Base-by-base conservation (phyloP, 192 early-diverging fungal species). In the Podila verticillata region DNA sequence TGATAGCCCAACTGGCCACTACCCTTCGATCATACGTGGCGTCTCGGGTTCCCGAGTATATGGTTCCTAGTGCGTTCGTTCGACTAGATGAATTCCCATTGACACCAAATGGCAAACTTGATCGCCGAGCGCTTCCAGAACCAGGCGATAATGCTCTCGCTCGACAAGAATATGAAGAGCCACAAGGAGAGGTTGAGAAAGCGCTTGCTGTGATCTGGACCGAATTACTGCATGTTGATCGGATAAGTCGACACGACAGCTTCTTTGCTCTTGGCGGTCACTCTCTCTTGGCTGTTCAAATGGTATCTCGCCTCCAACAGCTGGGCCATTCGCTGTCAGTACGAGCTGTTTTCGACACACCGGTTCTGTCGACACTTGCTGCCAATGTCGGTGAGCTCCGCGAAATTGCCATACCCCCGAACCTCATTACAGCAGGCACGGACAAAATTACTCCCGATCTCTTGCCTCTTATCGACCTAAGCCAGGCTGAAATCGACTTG, bases 51-150 rank as follows among this genome's bases (percentile, higher is more conserved):
- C 28, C 48, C 36, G 57, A 34, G 57, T 60, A 24, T 68, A 59
- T 57, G 39, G 28, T 28, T 29, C 67, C 28, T 32, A 57, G 75
- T 19, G 26, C 60, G 4, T 72, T 70, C 28, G 48, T 65, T 7
- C 36, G 36, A 13, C 30, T 82, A 22, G 24, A 60, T 59, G 57
- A 5, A 24, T 48, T 44, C 20, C 57, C 74, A 12, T 24, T 66
- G 7, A 68, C 70, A 44, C 22, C 60, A 30, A 36, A 64, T 47
- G 78, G 66, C 22, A 73, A 83, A 31, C 51, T 74, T 47, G 57
- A 83, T 22, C 65, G 59, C 59, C 1, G 75, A 71, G 64, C 61
- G 77, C 31, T 83, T n/a, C 62, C 48, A 19, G 78, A 85, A 56
- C 82, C 82, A 34, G 32, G 32, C 32, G n/a, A n/a, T n/a, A n/a